phyloP scores from a whole-genome alignment of 108 stramenopile species.

The Seminavis robusta region DNA sequence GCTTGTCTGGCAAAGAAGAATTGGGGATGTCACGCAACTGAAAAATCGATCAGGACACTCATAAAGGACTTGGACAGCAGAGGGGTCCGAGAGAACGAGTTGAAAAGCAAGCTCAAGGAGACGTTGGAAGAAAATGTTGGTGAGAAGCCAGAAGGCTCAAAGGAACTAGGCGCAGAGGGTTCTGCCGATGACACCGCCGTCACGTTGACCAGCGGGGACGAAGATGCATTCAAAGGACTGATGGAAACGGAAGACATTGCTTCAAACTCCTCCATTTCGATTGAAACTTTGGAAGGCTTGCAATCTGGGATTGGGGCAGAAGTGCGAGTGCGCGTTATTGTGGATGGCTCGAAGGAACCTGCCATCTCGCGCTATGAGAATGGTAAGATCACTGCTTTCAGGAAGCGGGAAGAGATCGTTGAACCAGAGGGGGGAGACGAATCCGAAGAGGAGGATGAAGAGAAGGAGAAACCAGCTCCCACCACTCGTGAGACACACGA shows the following conservation, averaged over 20 bases:
- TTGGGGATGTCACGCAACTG: conserved; percentile 77
- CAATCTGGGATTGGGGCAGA: conserved; percentile 62
- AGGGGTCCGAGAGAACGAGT: conserved; percentile 46
- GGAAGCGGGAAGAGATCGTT: conserved; percentile 25
- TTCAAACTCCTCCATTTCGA: neutral
- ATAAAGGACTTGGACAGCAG: conserved; percentile 75
- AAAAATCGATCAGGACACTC: conserved; percentile 59
- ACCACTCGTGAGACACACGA: conserved; percentile 25
- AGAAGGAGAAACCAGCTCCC: conserved; percentile 21
- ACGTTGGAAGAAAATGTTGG: conserved; percentile 51
- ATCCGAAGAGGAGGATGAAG: conserved; percentile 11
- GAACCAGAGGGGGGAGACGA: conserved; percentile 23
- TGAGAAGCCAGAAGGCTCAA: conserved; percentile 1
- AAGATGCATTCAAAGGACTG: conserved; percentile 16
- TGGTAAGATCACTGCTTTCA: conserved; percentile 69
- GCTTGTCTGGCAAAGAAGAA: conserved; percentile 50
- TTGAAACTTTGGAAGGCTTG: conserved; percentile 9
- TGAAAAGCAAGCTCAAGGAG: conserved; percentile 73
- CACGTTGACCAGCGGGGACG: conserved; percentile 24
- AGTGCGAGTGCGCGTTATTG: conserved; percentile 57
- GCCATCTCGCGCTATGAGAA: conserved; percentile 62
- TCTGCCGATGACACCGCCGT: neutral
- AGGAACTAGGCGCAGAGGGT: conserved; percentile 21
- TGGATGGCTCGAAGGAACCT: conserved; percentile 48
- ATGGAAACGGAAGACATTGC: conserved; percentile 3